phyloP scores from a whole-genome alignment of 1,284 basidiomycete genomes.

The Lentinula novae-zelandiae region DNA sequence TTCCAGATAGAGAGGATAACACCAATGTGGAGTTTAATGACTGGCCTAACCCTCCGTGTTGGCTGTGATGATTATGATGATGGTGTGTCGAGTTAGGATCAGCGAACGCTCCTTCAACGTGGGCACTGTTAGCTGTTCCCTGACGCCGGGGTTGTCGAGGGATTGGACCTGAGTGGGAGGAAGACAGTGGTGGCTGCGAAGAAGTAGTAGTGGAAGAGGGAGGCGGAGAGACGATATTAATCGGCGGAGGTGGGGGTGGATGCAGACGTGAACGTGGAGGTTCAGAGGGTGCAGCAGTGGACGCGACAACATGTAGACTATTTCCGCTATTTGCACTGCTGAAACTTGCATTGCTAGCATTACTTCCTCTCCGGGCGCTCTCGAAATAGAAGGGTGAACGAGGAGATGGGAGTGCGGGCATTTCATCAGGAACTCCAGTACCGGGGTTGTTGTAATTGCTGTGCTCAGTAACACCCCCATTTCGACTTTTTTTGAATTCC shows the following conservation, averaged over 20 bases:
- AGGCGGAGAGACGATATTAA: conserved; percentile 1
- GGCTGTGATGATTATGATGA: conserved; percentile 2
- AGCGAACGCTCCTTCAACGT: conserved; percentile 11
- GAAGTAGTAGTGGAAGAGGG: neutral
- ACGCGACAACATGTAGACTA: conserved; percentile 36
- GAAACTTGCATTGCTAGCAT: conserved; percentile 1
- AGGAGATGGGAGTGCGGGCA: conserved; percentile 3
- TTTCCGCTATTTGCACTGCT: conserved; percentile 31
- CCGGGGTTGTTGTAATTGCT: neutral
- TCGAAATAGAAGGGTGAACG: conserved; percentile 21
- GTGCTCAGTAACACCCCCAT: neutral
- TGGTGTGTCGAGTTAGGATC: neutral
- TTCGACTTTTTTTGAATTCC: conserved; percentile 37
- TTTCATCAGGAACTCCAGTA: neutral
- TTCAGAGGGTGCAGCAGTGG: conserved; percentile 20
- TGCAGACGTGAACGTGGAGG: neutral
- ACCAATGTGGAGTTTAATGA: conserved; percentile 7
- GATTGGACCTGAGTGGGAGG: neutral
- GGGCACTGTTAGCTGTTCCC: conserved; percentile 13
- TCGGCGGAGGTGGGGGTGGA: neutral
- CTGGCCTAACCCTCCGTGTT: conserved; percentile 3
- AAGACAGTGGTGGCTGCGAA: neutral
- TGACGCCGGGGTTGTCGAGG: conserved; percentile 15
- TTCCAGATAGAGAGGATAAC: conserved; percentile 3
- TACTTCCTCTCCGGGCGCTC: conserved; percentile 15